Evolutionary conservation across 768 basidiomycete genomes (phyloP), one percentile per base, ranked within the genome.

Genomic region (Chlorophyllum brunneum): DNA sequence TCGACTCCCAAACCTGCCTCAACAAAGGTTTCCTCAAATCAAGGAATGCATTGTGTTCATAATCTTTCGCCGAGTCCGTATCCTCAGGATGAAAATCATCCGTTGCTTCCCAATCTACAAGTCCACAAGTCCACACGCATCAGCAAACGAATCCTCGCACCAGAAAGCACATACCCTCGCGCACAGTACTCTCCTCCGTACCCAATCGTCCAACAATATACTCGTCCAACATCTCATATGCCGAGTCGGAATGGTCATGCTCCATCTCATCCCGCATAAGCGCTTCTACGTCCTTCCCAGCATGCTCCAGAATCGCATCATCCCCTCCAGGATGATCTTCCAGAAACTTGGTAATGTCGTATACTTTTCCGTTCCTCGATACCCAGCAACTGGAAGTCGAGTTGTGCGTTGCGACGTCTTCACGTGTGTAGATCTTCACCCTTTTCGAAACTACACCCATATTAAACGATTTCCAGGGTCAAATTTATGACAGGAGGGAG

Each of bases 321-420:
- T 98, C 95, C 2, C 95, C 94, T 57, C 95, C 95, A 9, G 95
- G 93, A 65, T 97, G 94, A 73, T 95, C 94, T 47, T 78, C 62
- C 2, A 95, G 69, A 70, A 98, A 98, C 3, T 61, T 58, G 2
- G 95, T 86, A 47, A 98, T 83, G 64, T 99, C 85, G 75, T 95
- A 98, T 20, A 99, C 91, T 63, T 85, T 88, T 62, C 86, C 86
- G 54, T 74, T 74, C 65, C 82, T 83, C 2, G 87, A 77, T 44
- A 98, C 73, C 91, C 92, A 98, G 66, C 91, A 93, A 58, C 82
- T 89, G 1, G 69, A 58, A 1, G 74, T 47, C 4, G 77, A 72
- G 41, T 70, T 76, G 74, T 95, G 92, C 26, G 63, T 62, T 2
- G 73, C 78, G 42, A 95, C 80, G 67, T 95, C 92, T 56, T 88